Evolutionary conservation across 768 basidiomycete genomes (phyloP), one percentile per base, ranked within the genome.

Genomic region (Lentinus brumalis): DNA sequence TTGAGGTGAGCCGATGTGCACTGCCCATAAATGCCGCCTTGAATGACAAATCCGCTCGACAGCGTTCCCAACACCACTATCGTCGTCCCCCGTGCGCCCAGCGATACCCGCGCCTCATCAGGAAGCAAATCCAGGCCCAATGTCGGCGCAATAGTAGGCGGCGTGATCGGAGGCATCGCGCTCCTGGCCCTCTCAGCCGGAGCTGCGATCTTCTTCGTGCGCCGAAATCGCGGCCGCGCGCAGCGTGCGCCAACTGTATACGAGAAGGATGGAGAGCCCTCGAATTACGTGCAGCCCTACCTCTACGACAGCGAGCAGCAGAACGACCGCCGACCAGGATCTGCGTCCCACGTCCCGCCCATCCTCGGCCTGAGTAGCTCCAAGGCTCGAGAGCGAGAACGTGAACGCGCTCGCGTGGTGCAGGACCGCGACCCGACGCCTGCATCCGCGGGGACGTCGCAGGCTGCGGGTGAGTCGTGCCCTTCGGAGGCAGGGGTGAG

Each of bases 91-190:
- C n/a, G n/a, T n/a, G n/a, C n/a, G n/a, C n/a, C n/a, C 21, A 26
- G 21, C 21, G 21, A 2, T 26, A 26, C 1, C 2, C 21, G 1
- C 21, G 21, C 21, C 21, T 26, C 21, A 1, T 2, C 21, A 26
- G 21, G 21, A 26, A 26, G 21, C 21, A 26, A 26, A n/a, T n/a
- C n/a, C n/a, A n/a, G n/a, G n/a, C n/a, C n/a, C n/a, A n/a, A n/a
- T 2, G 21, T 49, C 9, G 62, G 62, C 2, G 52, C 62, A n/a
- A 59, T 63, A 16, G 57, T 41, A 10, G 62, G 62, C 9, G 62
- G 62, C 7, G 58, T 63, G 4, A 49, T 63, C 1, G 62, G 57
- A 6, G 62, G 57, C 3, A 31, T 63, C 4, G 55, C 18, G 29
- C 15, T 41, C 18, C 9, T 59, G n/a, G 57, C 31, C 1, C 32